These are phyloP conservation scores for Coelastrella sp. DNA, from an alignment of 139 green algal species.

Conservation along the genomic window DNA sequence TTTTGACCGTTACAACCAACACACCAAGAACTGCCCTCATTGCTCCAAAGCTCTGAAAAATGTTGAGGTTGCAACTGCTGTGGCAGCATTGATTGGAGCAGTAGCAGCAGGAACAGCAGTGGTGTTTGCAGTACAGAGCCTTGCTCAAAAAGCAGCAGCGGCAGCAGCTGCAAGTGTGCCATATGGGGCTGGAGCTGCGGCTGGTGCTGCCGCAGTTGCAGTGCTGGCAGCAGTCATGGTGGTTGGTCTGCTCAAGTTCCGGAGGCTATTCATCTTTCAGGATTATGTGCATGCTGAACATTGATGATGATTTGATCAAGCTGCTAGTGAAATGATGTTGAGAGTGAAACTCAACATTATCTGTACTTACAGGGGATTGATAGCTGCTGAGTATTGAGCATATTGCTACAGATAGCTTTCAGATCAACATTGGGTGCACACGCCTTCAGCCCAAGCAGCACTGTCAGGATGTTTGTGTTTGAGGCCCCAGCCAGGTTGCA, in stretches of 20 bases:
- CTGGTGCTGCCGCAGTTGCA: neutral
- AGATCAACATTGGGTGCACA: too few relatives aligned
- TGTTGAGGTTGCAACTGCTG: neutral
- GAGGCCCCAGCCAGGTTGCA: too few relatives aligned
- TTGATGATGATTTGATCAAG: too few relatives aligned
- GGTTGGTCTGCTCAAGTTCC: neutral
- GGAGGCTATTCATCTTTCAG: conserved; percentile 37
- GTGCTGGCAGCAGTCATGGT: neutral
- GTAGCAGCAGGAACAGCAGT: conserved; percentile 15
- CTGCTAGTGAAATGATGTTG: too few relatives aligned
- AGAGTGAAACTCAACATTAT: too few relatives aligned
- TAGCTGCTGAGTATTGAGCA: too few relatives aligned
- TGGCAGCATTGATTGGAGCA: neutral
- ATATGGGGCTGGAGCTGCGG: neutral
- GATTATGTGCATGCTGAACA: conserved; percentile 42
- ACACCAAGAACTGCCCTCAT: conserved; percentile 47
- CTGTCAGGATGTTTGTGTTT: too few relatives aligned
- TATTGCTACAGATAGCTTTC: too few relatives aligned
- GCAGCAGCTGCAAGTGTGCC: too few relatives aligned
- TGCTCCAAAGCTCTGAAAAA: conserved; percentile 21
- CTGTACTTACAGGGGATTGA: too few relatives aligned
- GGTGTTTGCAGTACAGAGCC: neutral
- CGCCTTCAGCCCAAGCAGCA: too few relatives aligned
- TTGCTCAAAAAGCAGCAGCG: neutral
- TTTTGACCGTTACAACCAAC: conserved; percentile 45